phyloP scores from a whole-genome alignment of 208 protist genomes.

The Wallacemonas sp. region DNA sequence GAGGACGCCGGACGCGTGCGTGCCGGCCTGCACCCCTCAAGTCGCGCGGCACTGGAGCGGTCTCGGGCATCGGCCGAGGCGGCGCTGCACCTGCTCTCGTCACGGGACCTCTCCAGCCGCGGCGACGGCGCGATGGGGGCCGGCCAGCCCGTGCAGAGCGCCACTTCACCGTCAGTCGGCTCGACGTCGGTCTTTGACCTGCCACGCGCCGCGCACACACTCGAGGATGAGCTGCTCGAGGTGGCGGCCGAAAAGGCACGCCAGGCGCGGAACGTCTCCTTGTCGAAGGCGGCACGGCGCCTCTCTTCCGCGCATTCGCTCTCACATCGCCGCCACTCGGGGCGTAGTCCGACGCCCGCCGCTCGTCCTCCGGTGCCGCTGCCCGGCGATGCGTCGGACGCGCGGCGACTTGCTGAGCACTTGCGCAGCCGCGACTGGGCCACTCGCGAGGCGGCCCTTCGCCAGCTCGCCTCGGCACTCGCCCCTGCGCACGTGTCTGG shows the following conservation, averaged over 20 bases:
- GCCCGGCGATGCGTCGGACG: too few relatives aligned
- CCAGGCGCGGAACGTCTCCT: not conserved
- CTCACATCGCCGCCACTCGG: too few relatives aligned
- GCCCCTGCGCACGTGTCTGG: not conserved
- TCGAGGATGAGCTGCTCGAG: conserved; percentile 37
- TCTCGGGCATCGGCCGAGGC: conserved; percentile 9
- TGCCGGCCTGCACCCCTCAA: conserved; percentile 25
- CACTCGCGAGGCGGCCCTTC: not conserved
- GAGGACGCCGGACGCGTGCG: conserved; percentile 35
- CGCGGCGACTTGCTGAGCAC: not conserved
- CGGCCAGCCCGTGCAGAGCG: not conserved
- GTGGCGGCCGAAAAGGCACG: conserved; percentile 27
- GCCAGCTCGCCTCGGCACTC: too few relatives aligned
- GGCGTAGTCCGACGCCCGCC: too few relatives aligned
- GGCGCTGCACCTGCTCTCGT: conserved; percentile 8
- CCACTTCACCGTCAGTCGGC: not conserved
- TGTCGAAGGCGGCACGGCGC: conserved; percentile 11
- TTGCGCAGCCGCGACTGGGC: conserved; percentile 12
- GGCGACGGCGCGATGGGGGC: too few relatives aligned
- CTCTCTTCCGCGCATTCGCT: not conserved
- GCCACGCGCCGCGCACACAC: not conserved
- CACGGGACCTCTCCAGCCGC: not conserved
- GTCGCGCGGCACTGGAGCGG: conserved; percentile 29
- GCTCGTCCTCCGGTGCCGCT: too few relatives aligned
- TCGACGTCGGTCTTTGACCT: conserved; percentile 6